Percentiles rank a stretch among this genome's conserved stretches.
Conservation (phyloP, 441 rosid species). For the Isatis lusitanica region DNA sequence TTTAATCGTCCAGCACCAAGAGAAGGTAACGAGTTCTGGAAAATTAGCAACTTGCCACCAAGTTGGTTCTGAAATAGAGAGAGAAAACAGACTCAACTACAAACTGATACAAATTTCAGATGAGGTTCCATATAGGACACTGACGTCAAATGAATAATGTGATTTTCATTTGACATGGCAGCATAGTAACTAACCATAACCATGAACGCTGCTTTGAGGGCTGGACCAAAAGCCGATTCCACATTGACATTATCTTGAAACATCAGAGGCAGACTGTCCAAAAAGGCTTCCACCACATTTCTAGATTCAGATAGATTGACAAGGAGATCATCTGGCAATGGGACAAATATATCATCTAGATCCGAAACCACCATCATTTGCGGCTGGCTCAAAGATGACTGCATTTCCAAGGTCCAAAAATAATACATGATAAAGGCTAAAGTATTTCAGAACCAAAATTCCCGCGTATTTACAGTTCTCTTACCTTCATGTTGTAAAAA, state of each 20-base stretch:
- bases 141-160: neutral
- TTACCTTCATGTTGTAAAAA: conserved; percentile 97
- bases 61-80: conserved; percentile 69
- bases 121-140: conserved; percentile 15
- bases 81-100: conserved; percentile 19
- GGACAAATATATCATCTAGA: conserved; percentile 90
- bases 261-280: conserved; percentile 94
- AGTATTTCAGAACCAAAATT: conserved; percentile 21
- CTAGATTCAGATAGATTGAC: conserved; percentile 98
- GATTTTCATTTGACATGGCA: conserved; percentile 14
- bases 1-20: conserved; percentile 94
- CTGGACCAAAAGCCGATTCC: conserved; percentile 99
- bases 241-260: conserved; percentile 85
- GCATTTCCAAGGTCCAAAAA: conserved; percentile 43
- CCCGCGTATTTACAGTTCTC: conserved; percentile 25
- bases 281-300: conserved; percentile 83
- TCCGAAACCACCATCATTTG: conserved; percentile 99
- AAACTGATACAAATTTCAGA: conserved; percentile 18
- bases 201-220: conserved; percentile 93
- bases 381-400: conserved; percentile 98
- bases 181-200: conserved; percentile 74
- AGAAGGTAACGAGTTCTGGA: conserved; percentile 92
- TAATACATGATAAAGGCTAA: conserved; percentile 19
- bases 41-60: conserved; percentile 91
- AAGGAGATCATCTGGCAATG: conserved; percentile 96